Base-by-base conservation (phyloP, 2,329 filamentous ascomycete species). In the Coleophoma eucalyptorum region DNA sequence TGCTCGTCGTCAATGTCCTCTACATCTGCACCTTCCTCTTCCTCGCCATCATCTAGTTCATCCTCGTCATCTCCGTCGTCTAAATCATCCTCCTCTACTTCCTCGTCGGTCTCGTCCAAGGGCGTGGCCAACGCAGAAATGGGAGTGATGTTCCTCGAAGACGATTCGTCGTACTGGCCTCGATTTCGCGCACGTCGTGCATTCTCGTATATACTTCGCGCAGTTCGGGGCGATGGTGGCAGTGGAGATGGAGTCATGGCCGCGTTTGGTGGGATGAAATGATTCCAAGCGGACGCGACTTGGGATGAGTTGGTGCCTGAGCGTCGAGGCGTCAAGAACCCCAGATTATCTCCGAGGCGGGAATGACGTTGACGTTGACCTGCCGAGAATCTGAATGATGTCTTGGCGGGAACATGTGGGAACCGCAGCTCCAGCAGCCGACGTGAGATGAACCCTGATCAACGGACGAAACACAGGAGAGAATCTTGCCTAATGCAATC, bases 1-100 rank as follows among this genome's bases (percentile, higher is more conserved):
- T 67, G 65, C 1, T 70, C 72, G 18, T 51, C 65, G n/a, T 55
- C 57, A 13, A 59, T 57, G 12, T 61, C 62, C 15, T 65, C 64
- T 6, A 56, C 61, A 12, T 62, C 68, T 11, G 62, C 65, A 13
- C 60, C 59, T 21, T 59, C 59, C 4, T 56, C 60, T 13, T 53
- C 55, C 21, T 52, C 58, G 7, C 50, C 55, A 12, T 40, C 43
- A 34, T 58, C 50, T 6, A 31, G 41, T 6, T 35, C 49, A 37
- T 50, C 48, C 4, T 50, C 61, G 37, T 54, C 55, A 18, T 58
- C 62, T 7, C 60, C 59, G 8, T 62, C 61, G 13, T 59, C 56
- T 32, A 52, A 50, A 26, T 57, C 55, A 16, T 57, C 54, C 33
- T 52, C 53, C 7, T 57, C 61, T 38, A 50, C 54, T 4, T 53